Conservation (phyloP, 192 early-diverging fungal genomes). For the Chytriomyces hyalinus region DNA sequence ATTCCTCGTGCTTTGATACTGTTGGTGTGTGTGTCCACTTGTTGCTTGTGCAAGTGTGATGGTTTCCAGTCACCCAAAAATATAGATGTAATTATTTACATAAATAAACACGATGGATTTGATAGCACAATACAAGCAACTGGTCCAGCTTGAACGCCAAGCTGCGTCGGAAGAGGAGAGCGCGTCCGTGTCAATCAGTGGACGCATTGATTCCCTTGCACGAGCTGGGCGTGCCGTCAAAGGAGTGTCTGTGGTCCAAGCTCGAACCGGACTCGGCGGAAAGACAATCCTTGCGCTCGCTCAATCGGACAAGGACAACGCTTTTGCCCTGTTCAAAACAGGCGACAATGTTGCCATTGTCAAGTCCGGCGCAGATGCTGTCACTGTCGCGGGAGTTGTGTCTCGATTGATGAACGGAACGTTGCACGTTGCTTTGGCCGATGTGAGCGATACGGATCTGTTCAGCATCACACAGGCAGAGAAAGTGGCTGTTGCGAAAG, state of each 20-base stretch:
- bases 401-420: too few relatives aligned
- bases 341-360: neutral
- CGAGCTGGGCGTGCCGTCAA: neutral
- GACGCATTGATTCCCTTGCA: neutral
- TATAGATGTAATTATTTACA: too few relatives aligned
- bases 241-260: neutral
- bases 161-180: neutral
- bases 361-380: neutral
- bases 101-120: neutral
- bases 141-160: neutral
- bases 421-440: too few relatives aligned
- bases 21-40: too few relatives aligned
- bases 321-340: neutral
- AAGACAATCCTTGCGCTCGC: neutral
- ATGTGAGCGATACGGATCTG: too few relatives aligned
- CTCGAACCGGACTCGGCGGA: constrained; percentile 7
- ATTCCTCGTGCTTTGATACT: too few relatives aligned
- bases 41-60: too few relatives aligned
- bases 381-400: neutral
- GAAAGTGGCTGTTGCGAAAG: neutral
- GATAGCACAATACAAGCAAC: neutral
- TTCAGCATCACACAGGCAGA: too few relatives aligned
- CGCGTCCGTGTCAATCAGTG: neutral
- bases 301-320: neutral
- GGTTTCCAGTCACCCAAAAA: too few relatives aligned